phyloP scores from a whole-genome alignment of 441 rosid species.

The Hypseocharis bilobata region DNA sequence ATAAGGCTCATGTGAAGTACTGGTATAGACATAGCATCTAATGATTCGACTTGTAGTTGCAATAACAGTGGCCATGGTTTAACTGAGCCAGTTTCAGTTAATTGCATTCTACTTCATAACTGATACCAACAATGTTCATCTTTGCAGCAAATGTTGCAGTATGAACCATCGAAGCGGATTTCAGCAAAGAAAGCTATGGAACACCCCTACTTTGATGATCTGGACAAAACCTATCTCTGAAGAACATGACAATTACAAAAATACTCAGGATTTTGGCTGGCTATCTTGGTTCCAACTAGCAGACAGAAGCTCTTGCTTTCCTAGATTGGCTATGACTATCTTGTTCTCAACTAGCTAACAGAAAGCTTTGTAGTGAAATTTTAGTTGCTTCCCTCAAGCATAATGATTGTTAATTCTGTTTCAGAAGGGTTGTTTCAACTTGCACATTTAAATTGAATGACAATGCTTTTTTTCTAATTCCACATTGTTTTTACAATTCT shows the following conservation, averaged over 20 bases:
- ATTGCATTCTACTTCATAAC: too few species aligned
- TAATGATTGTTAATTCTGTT: not conserved
- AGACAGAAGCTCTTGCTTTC: too few species aligned
- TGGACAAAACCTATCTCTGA: slow-evolving; percentile 54
- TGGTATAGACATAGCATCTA: too few species aligned
- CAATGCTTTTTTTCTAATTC: too few species aligned
- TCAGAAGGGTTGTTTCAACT: not conserved
- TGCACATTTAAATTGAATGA: too few species aligned
- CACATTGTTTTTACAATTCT: too few species aligned
- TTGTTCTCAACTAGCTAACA: not conserved
- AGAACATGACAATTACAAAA: slow-evolving; percentile 4
- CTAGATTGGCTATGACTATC: too few species aligned
- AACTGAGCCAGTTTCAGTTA: too few species aligned
- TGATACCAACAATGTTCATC: not conserved
- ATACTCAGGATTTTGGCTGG: too few species aligned
- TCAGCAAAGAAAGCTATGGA: slow-evolving; percentile 95
- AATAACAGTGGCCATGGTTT: too few species aligned
- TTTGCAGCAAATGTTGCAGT: slow-evolving; percentile 82
- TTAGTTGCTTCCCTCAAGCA: slow-evolving; percentile 40
- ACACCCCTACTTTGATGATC: slow-evolving; percentile 78
- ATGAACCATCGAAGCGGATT: slow-evolving; percentile 75
- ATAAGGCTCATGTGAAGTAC: too few species aligned
- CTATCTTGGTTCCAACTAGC: not conserved
- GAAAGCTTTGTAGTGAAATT: slow-evolving; percentile 5
- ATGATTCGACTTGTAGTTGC: too few species aligned